phyloP scores from a whole-genome alignment of 208 protist genomes.

The Naegleria gruberi region DNA sequence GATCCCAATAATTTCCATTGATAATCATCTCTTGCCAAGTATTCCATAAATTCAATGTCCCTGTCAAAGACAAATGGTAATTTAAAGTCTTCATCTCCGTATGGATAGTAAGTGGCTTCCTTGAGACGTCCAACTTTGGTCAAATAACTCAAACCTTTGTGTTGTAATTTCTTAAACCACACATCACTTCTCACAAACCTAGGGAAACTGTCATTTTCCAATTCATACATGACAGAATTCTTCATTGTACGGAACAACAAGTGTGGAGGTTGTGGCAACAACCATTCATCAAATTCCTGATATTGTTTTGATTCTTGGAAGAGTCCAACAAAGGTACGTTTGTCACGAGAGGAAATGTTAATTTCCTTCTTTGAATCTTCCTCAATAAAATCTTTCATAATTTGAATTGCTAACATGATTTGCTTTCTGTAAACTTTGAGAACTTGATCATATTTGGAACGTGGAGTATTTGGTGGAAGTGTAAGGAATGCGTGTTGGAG shows the following conservation, averaged over 20 bases:
- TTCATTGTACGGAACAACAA: neutral
- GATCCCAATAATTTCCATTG: neutral
- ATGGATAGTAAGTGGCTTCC: neutral
- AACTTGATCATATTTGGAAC: neutral
- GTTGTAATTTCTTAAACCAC: neutral
- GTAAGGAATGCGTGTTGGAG: neutral
- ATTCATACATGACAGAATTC: neutral
- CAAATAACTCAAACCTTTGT: neutral
- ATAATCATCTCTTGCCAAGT: neutral
- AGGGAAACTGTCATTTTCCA: neutral
- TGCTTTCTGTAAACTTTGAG: neutral
- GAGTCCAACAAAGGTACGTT: neutral
- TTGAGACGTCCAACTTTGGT: neutral
- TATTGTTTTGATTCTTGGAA: neutral
- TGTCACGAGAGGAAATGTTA: neutral
- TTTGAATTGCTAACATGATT: neutral
- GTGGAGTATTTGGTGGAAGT: neutral
- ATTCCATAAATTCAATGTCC: slow-evolving; percentile 3
- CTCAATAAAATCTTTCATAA: neutral
- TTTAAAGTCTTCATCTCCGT: neutral
- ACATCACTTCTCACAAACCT: neutral
- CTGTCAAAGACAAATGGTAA: neutral
- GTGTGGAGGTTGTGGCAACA: neutral
- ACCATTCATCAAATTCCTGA: neutral
- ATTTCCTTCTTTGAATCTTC: neutral